Evolutionary conservation across 176 grass and related monocot species (phyloP).

Genomic region (Olyra latifolia): DNA sequence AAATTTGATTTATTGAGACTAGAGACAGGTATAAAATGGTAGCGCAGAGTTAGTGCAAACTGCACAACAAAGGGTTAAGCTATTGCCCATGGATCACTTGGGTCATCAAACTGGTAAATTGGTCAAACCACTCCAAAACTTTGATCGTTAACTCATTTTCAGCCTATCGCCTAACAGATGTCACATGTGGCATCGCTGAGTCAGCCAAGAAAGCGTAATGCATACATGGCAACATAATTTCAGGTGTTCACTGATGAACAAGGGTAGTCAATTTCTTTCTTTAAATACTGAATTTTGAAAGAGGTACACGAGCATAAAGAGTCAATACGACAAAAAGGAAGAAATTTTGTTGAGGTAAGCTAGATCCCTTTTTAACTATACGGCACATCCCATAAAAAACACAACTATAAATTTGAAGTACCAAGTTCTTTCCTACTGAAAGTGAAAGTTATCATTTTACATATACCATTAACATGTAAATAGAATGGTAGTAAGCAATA

Average conservation of each 20-base stretch:
- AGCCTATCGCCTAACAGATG: too few species aligned
- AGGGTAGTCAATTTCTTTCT: background rate
- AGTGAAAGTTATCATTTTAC: background rate
- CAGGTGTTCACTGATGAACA: constrained; percentile 2
- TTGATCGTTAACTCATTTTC: too few species aligned
- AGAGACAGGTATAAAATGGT: background rate
- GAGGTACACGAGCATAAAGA: background rate
- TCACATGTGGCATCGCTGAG: too few species aligned
- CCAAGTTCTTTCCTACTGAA: background rate
- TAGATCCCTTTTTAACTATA: too few species aligned
- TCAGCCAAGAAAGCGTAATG: too few species aligned
- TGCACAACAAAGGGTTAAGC: too few species aligned
- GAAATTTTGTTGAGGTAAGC: too few species aligned
- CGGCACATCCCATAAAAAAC: too few species aligned
- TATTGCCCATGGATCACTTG: too few species aligned
- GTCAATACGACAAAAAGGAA: background rate
- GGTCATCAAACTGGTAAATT: too few species aligned
- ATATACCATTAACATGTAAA: constrained; percentile 23
- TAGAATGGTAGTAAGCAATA: background rate
- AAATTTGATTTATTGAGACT: background rate
- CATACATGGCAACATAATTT: too few species aligned
- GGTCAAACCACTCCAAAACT: too few species aligned
- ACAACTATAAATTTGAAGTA: background rate
- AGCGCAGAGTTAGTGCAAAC: background rate
- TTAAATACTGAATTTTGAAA: background rate